These are phyloP conservation scores for Sporothrix variecibatus DNA, from an alignment of 2,329 filamentous ascomycete species.

Conservation along the genomic window DNA sequence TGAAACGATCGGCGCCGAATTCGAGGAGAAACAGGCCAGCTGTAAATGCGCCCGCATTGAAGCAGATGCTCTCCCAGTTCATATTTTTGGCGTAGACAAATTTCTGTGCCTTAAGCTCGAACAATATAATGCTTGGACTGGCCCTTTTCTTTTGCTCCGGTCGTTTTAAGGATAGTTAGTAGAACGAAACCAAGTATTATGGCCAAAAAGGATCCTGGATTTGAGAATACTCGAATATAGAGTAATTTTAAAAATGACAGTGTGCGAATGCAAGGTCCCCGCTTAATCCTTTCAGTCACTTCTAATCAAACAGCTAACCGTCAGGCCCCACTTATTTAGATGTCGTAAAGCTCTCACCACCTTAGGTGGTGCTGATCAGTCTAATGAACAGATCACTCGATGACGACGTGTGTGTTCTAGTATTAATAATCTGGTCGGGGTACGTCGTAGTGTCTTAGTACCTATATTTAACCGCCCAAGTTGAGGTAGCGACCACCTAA, in stretches of 20 bases:
- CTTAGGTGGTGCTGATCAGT: no score
- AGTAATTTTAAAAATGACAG: no score
- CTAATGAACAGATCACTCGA: neutral
- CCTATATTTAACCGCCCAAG: constrained; percentile 1
- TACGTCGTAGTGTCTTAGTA: neutral
- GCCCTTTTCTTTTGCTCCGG: neutral
- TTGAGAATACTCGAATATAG: no score
- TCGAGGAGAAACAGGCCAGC: constrained; percentile 18
- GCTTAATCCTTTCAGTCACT: no score
- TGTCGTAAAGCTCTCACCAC: no score
- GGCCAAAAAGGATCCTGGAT: no score
- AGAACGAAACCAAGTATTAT: no score
- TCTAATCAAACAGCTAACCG: no score
- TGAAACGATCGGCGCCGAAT: constrained; percentile 17
- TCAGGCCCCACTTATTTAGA: no score
- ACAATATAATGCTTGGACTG: neutral
- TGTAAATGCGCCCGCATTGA: neutral
- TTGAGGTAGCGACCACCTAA: neutral
- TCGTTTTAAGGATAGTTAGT: no score
- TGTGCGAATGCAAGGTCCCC: no score
- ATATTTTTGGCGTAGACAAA: neutral
- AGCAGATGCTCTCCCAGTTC: constrained; percentile 14
- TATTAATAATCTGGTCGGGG: neutral
- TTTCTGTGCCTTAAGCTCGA: neutral
- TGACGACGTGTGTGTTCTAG: neutral